Conservation (phyloP, 345 rosid species). For the Hypericum perforatum region DNA sequence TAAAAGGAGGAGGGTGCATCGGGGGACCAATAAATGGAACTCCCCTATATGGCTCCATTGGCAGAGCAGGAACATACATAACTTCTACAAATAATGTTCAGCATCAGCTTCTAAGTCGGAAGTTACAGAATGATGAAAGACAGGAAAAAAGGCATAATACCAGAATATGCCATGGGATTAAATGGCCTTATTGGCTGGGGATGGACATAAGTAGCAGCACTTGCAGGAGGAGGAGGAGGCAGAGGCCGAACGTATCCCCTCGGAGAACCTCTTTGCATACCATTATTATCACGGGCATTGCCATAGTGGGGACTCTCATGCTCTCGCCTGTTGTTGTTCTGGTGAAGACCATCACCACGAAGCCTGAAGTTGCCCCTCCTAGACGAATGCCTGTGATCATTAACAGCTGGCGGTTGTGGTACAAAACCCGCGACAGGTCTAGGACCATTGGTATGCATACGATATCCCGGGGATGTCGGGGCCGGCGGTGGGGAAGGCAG, state of each 20-base stretch:
- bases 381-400: conserved; percentile 32
- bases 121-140: neutral
- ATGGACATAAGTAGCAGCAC: too few relatives aligned
- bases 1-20: conserved; percentile 23
- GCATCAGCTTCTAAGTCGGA: conserved; percentile 5
- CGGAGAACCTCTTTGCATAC: too few relatives aligned
- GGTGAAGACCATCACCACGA: too few relatives aligned
- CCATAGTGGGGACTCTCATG: too few relatives aligned
- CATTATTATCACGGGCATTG: too few relatives aligned
- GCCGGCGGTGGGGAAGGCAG: conserved; percentile 29
- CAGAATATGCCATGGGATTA: neutral
- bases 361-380: conserved; percentile 39
- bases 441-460: conserved; percentile 26
- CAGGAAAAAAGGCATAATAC: neutral
- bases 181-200: too few relatives aligned
- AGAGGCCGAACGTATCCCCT: too few relatives aligned
- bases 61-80: conserved; percentile 22
- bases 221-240: too few relatives aligned
- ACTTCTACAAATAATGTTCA: conserved; percentile 24
- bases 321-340: too few relatives aligned
- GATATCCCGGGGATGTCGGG: conserved; percentile 28
- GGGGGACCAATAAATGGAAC: conserved; percentile 26
- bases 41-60: conserved; percentile 36
- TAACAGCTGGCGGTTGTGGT: conserved; percentile 26
- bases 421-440: conserved; percentile 34